Conservation (phyloP, 345 rosid genomes). For the Moricandia moricandioides region DNA sequence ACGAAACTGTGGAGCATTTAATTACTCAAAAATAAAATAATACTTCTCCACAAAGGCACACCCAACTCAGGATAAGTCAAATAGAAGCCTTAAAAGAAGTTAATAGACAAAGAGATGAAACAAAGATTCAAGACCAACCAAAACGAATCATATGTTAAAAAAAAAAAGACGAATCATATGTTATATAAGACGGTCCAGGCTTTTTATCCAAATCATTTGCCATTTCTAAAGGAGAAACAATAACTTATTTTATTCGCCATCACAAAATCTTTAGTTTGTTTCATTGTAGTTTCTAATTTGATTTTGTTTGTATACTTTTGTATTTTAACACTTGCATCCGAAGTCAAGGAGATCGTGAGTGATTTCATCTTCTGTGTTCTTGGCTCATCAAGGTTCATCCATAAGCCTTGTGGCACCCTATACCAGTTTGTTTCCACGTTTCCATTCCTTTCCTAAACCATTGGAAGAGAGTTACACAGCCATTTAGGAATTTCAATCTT, state of each 20-base stretch:
- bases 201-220: neutral
- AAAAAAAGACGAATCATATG: neutral
- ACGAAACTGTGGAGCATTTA: neutral
- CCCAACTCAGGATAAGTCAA: neutral
- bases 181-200: neutral
- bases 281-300: neutral
- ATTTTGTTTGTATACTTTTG: neutral
- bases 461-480: neutral
- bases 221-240: neutral
- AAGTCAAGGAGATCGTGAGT: neutral
- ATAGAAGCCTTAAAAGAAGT: neutral
- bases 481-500: neutral
- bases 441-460: neutral
- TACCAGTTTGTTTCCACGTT: neutral
- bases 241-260: neutral
- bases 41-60: neutral
- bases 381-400: neutral
- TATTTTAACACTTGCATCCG: neutral
- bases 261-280: neutral
- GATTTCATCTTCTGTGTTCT: neutral
- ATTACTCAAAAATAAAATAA: neutral
- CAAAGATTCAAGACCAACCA: neutral
- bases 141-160: neutral
- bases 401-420: neutral
- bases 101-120: neutral